phyloP scores from a whole-genome alignment of 2,329 filamentous ascomycete species.

The Davidsoniella eucalypti region DNA sequence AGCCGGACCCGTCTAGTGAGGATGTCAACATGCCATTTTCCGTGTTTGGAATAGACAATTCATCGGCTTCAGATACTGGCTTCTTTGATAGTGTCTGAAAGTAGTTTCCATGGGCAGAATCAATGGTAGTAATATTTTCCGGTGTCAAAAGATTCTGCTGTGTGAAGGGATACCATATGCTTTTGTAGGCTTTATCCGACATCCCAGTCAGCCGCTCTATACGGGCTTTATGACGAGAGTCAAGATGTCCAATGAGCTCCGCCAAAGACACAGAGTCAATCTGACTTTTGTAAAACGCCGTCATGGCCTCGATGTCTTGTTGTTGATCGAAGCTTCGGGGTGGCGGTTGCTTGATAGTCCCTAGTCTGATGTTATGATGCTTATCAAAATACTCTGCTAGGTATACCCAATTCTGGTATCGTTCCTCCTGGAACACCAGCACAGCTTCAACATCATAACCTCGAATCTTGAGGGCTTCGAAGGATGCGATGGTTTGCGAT shows the following conservation, averaged over 20 bases:
- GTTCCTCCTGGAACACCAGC: slow-evolving; percentile 48
- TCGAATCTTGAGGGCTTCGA: slow-evolving; percentile 59
- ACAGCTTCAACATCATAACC: slow-evolving; percentile 62
- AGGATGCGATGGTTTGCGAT: slow-evolving; percentile 62
- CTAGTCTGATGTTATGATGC: slow-evolving; percentile 38
- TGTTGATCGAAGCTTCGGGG: slow-evolving; percentile 21
- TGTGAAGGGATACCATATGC: slow-evolving; percentile 79
- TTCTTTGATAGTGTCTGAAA: slow-evolving; percentile 41
- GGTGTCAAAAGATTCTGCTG: slow-evolving; percentile 51
- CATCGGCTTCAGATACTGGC: background rate
- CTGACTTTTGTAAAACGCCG: slow-evolving; percentile 42
- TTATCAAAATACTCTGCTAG: slow-evolving; percentile 49
- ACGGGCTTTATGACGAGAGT: slow-evolving; percentile 36
- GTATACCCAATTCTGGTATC: slow-evolving; percentile 53
- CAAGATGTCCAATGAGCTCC: slow-evolving; percentile 33
- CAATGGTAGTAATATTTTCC: slow-evolving; percentile 54
- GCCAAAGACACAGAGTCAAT: slow-evolving; percentile 24
- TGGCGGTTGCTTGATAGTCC: slow-evolving; percentile 44
- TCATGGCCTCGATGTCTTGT: slow-evolving; percentile 41
- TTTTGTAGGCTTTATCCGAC: slow-evolving; percentile 39
- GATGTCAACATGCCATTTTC: slow-evolving; percentile 33
- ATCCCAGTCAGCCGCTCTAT: slow-evolving; percentile 44
- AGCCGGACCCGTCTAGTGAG: slow-evolving; percentile 70
- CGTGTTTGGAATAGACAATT: slow-evolving; percentile 12
- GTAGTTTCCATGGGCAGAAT: slow-evolving; percentile 63